phyloP scores from a whole-genome alignment of 345 rosid genomes.

The Sisymbrium irio region DNA sequence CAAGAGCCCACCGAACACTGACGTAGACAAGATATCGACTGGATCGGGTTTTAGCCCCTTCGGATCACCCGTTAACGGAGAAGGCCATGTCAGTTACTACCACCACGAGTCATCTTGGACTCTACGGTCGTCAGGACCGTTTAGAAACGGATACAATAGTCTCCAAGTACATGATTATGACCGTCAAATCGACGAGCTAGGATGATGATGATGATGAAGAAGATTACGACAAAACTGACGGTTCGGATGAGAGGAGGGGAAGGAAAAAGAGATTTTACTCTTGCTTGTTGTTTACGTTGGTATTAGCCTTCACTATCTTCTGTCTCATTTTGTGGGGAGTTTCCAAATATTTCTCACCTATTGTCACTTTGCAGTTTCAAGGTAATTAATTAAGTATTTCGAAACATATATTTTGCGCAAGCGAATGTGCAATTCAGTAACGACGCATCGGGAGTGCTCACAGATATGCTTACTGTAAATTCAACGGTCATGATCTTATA shows the following conservation, averaged over 20 bases:
- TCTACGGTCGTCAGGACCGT: slow-evolving; percentile 61
- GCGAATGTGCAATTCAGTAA: slow-evolving; percentile 64
- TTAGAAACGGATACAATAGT: slow-evolving; percentile 61
- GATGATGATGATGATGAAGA: slow-evolving; percentile 4
- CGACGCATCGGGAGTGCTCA: slow-evolving; percentile 71
- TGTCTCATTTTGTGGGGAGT: slow-evolving; percentile 83
- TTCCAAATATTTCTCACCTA: slow-evolving; percentile 67
- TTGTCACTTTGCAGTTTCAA: slow-evolving; percentile 53
- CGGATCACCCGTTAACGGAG: slow-evolving; percentile 63
- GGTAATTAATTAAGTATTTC: slow-evolving; percentile 37
- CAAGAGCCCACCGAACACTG: slow-evolving; percentile 82
- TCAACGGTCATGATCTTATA: slow-evolving; percentile 82
- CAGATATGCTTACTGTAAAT: slow-evolving; percentile 82
- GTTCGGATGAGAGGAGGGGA: slow-evolving; percentile 2
- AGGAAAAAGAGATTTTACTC: slow-evolving; percentile 48
- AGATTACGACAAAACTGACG: slow-evolving; percentile 34
- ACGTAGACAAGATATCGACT: slow-evolving; percentile 74
- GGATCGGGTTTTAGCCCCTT: slow-evolving; percentile 62
- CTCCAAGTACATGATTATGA: slow-evolving; percentile 31
- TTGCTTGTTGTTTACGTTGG: slow-evolving; percentile 47
- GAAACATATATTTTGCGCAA: background rate
- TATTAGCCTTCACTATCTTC: slow-evolving; percentile 58
- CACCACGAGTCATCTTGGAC: slow-evolving; percentile 70
- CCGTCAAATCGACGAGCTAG: background rate
- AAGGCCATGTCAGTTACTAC: slow-evolving; percentile 66